phyloP scores from a whole-genome alignment of 2,329 filamentous ascomycete species.

The Metarhizium rileyi region DNA sequence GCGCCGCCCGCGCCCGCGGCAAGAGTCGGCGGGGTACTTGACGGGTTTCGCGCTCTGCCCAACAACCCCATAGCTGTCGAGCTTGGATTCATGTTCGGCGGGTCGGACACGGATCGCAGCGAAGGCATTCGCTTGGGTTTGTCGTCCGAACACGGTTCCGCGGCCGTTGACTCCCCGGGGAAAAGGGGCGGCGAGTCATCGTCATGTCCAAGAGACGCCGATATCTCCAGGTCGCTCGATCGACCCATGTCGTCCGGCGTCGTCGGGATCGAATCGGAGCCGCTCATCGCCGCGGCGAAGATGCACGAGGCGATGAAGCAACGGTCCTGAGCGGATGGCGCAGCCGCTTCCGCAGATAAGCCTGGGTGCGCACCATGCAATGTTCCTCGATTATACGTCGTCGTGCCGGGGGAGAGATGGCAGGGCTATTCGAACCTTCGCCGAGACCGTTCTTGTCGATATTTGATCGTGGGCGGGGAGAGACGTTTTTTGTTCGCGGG shows the following conservation, averaged over 20 bases:
- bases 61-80: conserved; percentile 77
- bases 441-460: neutral
- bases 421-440: neutral
- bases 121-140: conserved; percentile 45
- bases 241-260: conserved; percentile 37
- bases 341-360: conserved; percentile 3
- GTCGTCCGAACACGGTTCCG: conserved; percentile 24
- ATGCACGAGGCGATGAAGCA: conserved; percentile 2
- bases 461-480: neutral
- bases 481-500: neutral
- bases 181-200: conserved; percentile 18
- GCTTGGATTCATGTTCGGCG: conserved; percentile 61
- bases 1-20: conserved; percentile 18
- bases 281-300: conserved; percentile 12
- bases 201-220: conserved; percentile 34
- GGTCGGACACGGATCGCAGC: conserved; percentile 49
- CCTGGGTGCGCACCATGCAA: conserved; percentile 6
- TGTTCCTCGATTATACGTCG: neutral
- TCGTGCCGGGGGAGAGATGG: neutral
- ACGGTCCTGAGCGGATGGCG: conserved; percentile 5
- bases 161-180: conserved; percentile 38
- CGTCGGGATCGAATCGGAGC: conserved; percentile 29
- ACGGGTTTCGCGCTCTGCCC: conserved; percentile 51
- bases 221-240: conserved; percentile 23
- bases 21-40: conserved; percentile 28